Evolutionary conservation across 805 yeast species (phyloP).

Genomic region (Blastobotrys chiropterorum): DNA sequence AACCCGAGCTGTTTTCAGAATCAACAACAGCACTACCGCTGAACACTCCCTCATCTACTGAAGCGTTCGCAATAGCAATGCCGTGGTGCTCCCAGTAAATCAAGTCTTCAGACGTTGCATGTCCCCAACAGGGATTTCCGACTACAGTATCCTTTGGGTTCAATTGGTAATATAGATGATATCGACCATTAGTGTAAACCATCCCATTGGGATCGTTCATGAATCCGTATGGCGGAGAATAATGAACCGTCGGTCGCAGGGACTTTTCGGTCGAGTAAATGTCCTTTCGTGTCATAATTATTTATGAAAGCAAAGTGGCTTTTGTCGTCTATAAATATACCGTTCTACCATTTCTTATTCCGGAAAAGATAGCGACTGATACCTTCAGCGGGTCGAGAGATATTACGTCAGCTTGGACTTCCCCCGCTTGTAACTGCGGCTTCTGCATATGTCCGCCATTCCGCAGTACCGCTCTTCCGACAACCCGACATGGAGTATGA

Average conservation of each 20-base stretch:
- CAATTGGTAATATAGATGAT: conserved; percentile 37
- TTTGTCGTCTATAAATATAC: too few relatives aligned
- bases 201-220: conserved; percentile 43
- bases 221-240: conserved; percentile 34
- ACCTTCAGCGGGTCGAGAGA: too few relatives aligned
- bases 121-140: conserved; percentile 40
- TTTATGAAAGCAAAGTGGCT: too few relatives aligned
- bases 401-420: too few relatives aligned
- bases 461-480: too few relatives aligned
- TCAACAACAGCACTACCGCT: conserved; percentile 37
- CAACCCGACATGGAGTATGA: too few relatives aligned
- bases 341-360: too few relatives aligned
- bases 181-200: conserved; percentile 30
- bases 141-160: conserved; percentile 33
- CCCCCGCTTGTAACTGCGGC: too few relatives aligned
- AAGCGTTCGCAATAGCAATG: conserved; percentile 28
- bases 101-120: conserved; percentile 34
- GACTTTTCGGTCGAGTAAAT: too few relatives aligned
- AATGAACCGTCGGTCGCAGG: conserved; percentile 23
- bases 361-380: too few relatives aligned
- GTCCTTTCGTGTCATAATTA: too few relatives aligned
- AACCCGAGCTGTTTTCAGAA: conserved; percentile 34
- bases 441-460: too few relatives aligned
- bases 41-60: conserved; percentile 31
- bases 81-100: conserved; percentile 32